phyloP scores from a whole-genome alignment of 257 asterid species.

The Anisodus tanguticus region DNA sequence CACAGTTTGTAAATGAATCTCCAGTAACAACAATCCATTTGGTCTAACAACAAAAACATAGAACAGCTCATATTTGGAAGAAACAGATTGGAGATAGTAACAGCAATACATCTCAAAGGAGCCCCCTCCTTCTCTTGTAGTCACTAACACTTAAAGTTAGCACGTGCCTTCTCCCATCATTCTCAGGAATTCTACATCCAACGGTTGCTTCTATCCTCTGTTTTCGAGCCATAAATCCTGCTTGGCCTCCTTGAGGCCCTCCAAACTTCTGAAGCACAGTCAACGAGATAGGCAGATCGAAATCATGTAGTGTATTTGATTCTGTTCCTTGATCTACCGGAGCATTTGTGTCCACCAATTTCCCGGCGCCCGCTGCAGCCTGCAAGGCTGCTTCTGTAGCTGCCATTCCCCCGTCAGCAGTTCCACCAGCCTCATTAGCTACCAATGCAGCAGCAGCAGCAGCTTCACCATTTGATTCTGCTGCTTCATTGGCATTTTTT shows the following conservation, averaged over 20 bases:
- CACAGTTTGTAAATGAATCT: slow-evolving; percentile 13
- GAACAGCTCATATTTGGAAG: not conserved
- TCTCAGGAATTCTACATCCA: slow-evolving; percentile 79
- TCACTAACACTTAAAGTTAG: slow-evolving; percentile 87
- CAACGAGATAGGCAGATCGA: slow-evolving; percentile 77
- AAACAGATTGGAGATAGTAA: not conserved
- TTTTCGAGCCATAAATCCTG: slow-evolving; percentile 86
- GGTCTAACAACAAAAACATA: not conserved
- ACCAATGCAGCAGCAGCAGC: slow-evolving; percentile 42
- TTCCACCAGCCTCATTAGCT: slow-evolving; percentile 37
- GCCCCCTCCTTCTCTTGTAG: slow-evolving; percentile 90
- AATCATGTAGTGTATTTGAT: slow-evolving; percentile 63
- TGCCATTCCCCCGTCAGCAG: slow-evolving; percentile 50
- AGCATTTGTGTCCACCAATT: slow-evolving; percentile 84
- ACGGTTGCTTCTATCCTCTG: slow-evolving; percentile 83
- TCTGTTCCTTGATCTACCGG: slow-evolving; percentile 88
- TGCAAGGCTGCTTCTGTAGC: slow-evolving; percentile 78
- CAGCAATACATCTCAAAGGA: slow-evolving; percentile 54
- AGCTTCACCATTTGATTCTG: slow-evolving; percentile 41
- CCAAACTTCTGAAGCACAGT: slow-evolving; percentile 77
- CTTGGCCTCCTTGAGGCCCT: slow-evolving; percentile 83
- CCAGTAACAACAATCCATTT: slow-evolving; percentile 16
- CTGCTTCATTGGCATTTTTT: slow-evolving; percentile 49
- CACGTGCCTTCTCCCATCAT: slow-evolving; percentile 88
- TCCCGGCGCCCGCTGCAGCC: slow-evolving; percentile 92